Evolutionary conservation across 2,329 filamentous ascomycete genomes (phyloP), one percentile per base, ranked within the genome.

Genomic region (Trichophyton verrucosum): DNA sequence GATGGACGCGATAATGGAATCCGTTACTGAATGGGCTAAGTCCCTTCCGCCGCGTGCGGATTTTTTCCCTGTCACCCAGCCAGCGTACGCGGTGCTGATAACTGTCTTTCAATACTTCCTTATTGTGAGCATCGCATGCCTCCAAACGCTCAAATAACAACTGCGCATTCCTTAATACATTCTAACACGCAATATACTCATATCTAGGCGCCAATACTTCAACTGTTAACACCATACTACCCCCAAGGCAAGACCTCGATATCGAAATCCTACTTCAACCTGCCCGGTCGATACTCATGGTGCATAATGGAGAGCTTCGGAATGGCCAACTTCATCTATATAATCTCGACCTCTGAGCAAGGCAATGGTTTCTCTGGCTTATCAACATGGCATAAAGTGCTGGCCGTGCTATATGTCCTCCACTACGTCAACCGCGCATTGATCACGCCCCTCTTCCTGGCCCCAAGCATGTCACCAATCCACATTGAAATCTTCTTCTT

Each of bases 401-500:
- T 74, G 27, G 71, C 66, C 0, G 62, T 68, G 2, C 68, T 77
- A 0, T 76, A 88, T 79, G 79, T 88, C 38, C 83, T 92, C 61
- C 94, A 99, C 77, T 99, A 99, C 79, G 66, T 84, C 70, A 95
- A 99, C 80, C 89, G 94, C 64, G 91, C 94, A 8, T 74, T 97
- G 61, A 75, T 95, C 64, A 87, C 85, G 61, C 92, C 94, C 1
- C 77, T 95, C 61, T 79, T 92, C 65, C 76, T 84, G 44, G 89
- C 92, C 64, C 92, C 92, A 0, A 91, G 86, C 77, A 96, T 99
- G 87, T 90, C 91, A 3, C 92, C 92, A 7, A 88, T 96, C 66
- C 88, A 95, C 73, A 70, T 82, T 1, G 60, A 83, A 30, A 81
- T 96, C 65, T 86, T 86, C 77, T 7, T 77, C 57, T 74, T 78